Percentiles rank a stretch among this genome's conserved stretches.
Conservation (phyloP, 1,284 basidiomycete genomes). For the Fistulina hepatica region DNA sequence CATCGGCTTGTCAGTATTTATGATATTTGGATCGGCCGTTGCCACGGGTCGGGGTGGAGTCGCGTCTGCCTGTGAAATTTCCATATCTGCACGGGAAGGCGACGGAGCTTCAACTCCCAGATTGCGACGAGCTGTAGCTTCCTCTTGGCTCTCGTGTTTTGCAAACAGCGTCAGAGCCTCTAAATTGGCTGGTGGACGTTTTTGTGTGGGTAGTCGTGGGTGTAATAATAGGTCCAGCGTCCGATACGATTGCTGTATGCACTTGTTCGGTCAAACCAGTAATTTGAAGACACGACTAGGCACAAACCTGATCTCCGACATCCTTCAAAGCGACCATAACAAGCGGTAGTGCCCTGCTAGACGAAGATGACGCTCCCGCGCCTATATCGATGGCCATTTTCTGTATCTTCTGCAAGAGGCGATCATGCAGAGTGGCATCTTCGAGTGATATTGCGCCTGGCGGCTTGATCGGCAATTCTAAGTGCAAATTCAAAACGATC, state of each 20-base stretch:
- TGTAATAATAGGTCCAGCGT: constrained; percentile 55
- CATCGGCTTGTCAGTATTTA: constrained; percentile 11
- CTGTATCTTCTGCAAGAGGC: constrained; percentile 35
- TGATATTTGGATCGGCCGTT: constrained; percentile 16
- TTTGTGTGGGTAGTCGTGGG: constrained; percentile 63
- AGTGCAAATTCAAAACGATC: constrained; percentile 43
- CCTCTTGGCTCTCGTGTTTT: constrained; percentile 52
- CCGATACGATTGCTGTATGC: background rate
- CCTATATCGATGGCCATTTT: constrained; percentile 36
- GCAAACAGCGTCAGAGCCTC: constrained; percentile 50
- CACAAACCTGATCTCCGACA: constrained; percentile 8
- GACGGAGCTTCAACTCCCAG: too few relatives aligned
- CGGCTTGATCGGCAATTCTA: constrained; percentile 45
- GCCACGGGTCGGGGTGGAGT: constrained; percentile 6
- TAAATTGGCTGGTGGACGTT: constrained; percentile 55
- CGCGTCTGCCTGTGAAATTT: constrained; percentile 9
- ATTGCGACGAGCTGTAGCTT: constrained; percentile 32
- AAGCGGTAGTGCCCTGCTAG: constrained; percentile 50
- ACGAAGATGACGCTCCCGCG: constrained; percentile 40
- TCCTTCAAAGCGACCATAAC: constrained; percentile 28
- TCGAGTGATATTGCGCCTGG: constrained; percentile 46
- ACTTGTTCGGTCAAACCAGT: constrained; percentile 12
- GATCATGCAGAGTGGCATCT: constrained; percentile 37
- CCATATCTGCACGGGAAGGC: too few relatives aligned
- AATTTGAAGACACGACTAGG: background rate